These are phyloP conservation scores for Colletotrichum brevisporum DNA, from an alignment of 2,329 filamentous ascomycete genomes.

Conservation along the genomic window DNA sequence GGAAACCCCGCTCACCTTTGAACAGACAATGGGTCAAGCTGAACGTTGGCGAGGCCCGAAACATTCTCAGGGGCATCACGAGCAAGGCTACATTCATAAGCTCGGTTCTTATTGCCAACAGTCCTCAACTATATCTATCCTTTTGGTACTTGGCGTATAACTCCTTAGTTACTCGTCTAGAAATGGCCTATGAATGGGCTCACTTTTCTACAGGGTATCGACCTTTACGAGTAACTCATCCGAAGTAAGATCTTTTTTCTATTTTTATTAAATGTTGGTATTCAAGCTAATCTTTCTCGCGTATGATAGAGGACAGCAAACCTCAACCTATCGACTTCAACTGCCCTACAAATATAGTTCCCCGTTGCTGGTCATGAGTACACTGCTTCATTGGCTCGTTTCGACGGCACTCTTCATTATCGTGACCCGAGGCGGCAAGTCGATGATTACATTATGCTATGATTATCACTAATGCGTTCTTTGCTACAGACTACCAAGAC, in stretches of 20 bases:
- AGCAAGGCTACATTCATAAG: not conserved
- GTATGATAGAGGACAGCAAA: not conserved
- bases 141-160: constrained; percentile 13
- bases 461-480: no score
- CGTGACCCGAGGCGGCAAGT: not conserved
- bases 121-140: not conserved
- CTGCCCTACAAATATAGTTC: not conserved
- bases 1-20: not conserved
- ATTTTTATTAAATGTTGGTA: not conserved
- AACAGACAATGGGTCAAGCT: not conserved
- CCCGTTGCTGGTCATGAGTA: not conserved
- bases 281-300: not conserved
- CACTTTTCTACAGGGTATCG: not conserved
- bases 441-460: not conserved
- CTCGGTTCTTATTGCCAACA: constrained; percentile 5
- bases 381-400: not conserved
- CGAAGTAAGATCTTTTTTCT: not conserved
- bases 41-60: not conserved
- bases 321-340: not conserved
- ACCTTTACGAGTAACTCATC: not conserved
- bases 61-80: not conserved
- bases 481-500: not conserved
- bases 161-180: not conserved
- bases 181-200: not conserved
- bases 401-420: constrained; percentile 2